These are phyloP conservation scores for Jacaranda copaia DNA, from an alignment of 257 asterid species.

Conservation along the genomic window DNA sequence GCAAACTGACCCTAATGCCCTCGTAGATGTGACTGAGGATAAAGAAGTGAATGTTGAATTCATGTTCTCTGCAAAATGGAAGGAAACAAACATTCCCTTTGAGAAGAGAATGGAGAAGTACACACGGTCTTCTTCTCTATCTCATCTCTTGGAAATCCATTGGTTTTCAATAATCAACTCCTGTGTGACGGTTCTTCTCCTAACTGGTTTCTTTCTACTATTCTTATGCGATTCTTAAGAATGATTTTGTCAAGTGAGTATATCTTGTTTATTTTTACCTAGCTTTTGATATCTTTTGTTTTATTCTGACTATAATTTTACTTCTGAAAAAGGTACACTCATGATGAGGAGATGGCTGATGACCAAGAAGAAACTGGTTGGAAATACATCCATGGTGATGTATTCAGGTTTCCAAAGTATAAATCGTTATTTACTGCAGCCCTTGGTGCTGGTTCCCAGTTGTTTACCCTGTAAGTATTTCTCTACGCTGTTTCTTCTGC, in stretches of 20 bases:
- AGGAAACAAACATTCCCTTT: slow-evolving; percentile 59
- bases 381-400: slow-evolving; percentile 85
- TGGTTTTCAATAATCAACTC: slow-evolving; percentile 83
- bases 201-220: slow-evolving; percentile 75
- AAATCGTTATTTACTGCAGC: slow-evolving; percentile 71
- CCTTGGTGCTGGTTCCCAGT: slow-evolving; percentile 76
- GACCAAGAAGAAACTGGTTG: slow-evolving; percentile 84
- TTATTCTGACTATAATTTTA: too few relatives aligned
- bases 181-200: slow-evolving; percentile 69
- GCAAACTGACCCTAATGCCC: slow-evolving; percentile 67
- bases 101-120: slow-evolving; percentile 82
- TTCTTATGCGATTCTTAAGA: slow-evolving; percentile 75
- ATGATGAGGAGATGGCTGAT: slow-evolving; percentile 71
- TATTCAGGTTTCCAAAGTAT: slow-evolving; percentile 67
- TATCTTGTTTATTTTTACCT: not conserved
- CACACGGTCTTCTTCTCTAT: slow-evolving; percentile 64
- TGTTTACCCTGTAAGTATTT: slow-evolving; percentile 66
- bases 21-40: slow-evolving; percentile 68
- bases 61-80: slow-evolving; percentile 70
- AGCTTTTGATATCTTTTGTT: too few relatives aligned
- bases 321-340: slow-evolving; percentile 66
- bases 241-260: slow-evolving; percentile 77
- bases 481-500: too few relatives aligned
- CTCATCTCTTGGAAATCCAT: slow-evolving; percentile 69
- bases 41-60: slow-evolving; percentile 69